Conservation (phyloP, 306 rosid genomes). For the Herpetospermum pedunculosum region DNA sequence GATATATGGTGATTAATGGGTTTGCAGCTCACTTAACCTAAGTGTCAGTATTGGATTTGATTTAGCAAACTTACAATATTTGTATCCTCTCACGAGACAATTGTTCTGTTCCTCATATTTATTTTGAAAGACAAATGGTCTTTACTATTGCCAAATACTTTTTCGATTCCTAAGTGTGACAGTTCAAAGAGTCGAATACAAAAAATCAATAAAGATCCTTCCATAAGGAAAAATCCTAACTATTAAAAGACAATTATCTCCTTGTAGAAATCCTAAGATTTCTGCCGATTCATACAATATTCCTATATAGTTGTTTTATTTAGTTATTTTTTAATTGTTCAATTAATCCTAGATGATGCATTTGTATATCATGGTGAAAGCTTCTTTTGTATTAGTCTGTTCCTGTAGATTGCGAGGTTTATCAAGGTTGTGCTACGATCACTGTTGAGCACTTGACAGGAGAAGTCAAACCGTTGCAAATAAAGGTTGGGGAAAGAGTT, state of each 20-base stretch:
- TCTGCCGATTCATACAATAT: not conserved
- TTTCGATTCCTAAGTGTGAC: not conserved
- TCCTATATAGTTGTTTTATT: not conserved
- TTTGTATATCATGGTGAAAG: constrained; percentile 37
- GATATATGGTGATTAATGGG: not conserved
- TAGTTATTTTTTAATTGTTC: no score
- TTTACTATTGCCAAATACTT: not conserved
- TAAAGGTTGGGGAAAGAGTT: constrained; percentile 71
- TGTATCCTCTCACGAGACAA: not conserved
- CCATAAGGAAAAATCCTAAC: not conserved
- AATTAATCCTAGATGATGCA: not conserved
- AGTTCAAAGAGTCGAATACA: not conserved
- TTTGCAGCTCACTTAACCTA: not conserved
- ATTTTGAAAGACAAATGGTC: not conserved
- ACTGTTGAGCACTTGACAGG: constrained; percentile 95
- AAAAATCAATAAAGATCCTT: not conserved
- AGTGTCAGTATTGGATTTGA: not conserved
- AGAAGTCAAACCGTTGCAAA: constrained; percentile 86
- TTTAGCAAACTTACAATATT: not conserved
- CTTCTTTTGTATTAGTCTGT: constrained; percentile 95
- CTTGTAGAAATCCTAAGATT: not conserved
- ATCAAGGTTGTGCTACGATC: constrained; percentile 85
- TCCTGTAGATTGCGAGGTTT: constrained; percentile 99
- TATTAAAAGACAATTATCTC: not conserved
- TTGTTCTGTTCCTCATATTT: not conserved